Percentiles rank a stretch among this genome's conserved stretches.
phyloP scores from a whole-genome alignment of 2,329 filamentous ascomycete species.

The Lachnellula occidentalis region DNA sequence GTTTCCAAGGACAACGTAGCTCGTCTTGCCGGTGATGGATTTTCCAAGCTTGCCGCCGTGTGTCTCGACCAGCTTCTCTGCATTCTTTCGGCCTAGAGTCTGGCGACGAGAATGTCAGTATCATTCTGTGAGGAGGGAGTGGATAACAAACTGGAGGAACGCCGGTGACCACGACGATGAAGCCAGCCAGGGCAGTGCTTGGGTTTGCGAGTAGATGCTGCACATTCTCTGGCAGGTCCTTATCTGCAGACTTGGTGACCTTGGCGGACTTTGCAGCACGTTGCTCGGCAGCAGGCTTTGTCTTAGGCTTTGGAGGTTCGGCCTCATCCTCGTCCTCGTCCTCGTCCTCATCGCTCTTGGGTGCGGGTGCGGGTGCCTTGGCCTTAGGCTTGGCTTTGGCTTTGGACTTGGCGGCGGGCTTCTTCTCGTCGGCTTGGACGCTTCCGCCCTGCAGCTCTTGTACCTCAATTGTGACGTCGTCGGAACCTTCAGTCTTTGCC shows the following conservation, averaged over 20 bases:
- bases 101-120: background rate
- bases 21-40: constrained; percentile 20
- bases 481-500: constrained; percentile 2
- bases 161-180: constrained; percentile 19
- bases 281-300: constrained; percentile 19
- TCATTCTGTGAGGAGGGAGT: background rate
- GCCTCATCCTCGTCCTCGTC: background rate
- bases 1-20: constrained; percentile 22
- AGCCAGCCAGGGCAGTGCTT: constrained; percentile 9
- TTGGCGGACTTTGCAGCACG: constrained; percentile 18
- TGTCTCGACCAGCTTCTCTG: constrained; percentile 15
- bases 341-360: background rate
- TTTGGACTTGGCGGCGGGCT: background rate
- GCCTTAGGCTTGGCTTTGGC: background rate
- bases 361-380: too few relatives aligned
- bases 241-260: constrained; percentile 6
- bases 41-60: constrained; percentile 22
- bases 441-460: constrained; percentile 14
- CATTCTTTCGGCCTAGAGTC: constrained; percentile 18
- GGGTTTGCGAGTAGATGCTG: constrained; percentile 11
- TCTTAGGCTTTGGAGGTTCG: constrained; percentile 13
- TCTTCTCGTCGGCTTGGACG: constrained; percentile 5
- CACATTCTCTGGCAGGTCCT: constrained; percentile 15
- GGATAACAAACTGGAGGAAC: constrained; percentile 8
- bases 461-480: constrained; percentile 1